Conservation (phyloP, 2,329 filamentous ascomycete genomes). For the Ascochyta lentis region DNA sequence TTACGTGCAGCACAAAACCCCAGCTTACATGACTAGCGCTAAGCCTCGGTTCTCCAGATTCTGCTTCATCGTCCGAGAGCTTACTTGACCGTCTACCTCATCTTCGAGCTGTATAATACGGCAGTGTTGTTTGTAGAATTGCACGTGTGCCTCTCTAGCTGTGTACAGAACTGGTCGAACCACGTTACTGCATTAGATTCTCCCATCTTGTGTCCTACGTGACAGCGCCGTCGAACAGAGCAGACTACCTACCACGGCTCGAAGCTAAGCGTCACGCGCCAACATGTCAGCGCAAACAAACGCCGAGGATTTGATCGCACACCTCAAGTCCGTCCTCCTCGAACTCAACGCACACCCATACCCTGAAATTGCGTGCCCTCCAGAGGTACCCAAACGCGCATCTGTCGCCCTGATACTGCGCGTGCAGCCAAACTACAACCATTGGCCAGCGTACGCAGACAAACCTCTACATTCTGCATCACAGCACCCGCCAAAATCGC, state of each 20-base stretch:
- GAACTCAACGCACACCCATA: slow-evolving; percentile 56
- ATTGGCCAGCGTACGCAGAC: slow-evolving; percentile 55
- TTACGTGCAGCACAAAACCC: neutral
- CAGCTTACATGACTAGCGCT: slow-evolving; percentile 16
- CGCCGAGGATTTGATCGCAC: slow-evolving; percentile 36
- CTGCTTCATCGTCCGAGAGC: neutral
- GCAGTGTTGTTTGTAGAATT: neutral
- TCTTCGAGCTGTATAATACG: neutral
- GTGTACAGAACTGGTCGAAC: neutral
- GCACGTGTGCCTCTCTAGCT: neutral
- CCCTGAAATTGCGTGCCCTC: slow-evolving; percentile 57
- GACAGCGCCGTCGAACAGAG: neutral
- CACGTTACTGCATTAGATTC: neutral
- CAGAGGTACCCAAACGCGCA: slow-evolving; percentile 64
- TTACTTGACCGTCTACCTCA: slow-evolving; percentile 1
- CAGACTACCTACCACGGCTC: neutral
- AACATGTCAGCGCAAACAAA: slow-evolving; percentile 12
- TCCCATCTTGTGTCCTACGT: neutral
- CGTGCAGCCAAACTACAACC: slow-evolving; percentile 63
- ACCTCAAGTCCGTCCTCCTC: slow-evolving; percentile 52
- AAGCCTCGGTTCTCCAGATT: slow-evolving; percentile 25
- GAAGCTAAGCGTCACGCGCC: neutral
- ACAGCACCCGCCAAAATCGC: slow-evolving; percentile 26
- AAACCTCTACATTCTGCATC: slow-evolving; percentile 23
- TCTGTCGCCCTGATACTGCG: slow-evolving; percentile 71